These are phyloP conservation scores for Curvularia lunata DNA, from an alignment of 2,329 filamentous ascomycete genomes.

Conservation along the genomic window DNA sequence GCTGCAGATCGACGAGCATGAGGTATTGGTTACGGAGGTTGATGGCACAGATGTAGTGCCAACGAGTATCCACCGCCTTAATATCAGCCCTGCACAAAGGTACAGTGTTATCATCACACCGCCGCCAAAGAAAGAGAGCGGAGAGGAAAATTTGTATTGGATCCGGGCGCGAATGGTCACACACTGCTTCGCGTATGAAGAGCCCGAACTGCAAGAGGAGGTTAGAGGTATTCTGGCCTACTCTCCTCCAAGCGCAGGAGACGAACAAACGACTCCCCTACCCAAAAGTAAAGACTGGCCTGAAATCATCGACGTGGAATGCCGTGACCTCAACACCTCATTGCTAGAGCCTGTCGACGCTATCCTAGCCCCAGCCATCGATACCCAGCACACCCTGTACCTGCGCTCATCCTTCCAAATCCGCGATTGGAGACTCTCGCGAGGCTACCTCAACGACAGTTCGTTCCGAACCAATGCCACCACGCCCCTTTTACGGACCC, in stretches of 20 bases:
- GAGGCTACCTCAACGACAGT: slow-evolving; percentile 65
- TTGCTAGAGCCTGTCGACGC: slow-evolving; percentile 55
- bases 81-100: slow-evolving; percentile 71
- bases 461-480: slow-evolving; percentile 59
- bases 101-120: slow-evolving; percentile 70
- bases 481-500: slow-evolving; percentile 59
- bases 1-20: slow-evolving; percentile 53
- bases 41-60: slow-evolving; percentile 60
- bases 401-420: slow-evolving; percentile 66
- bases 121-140: slow-evolving; percentile 46
- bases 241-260: slow-evolving; percentile 3
- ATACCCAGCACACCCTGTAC: slow-evolving; percentile 58
- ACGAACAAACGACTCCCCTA: neutral
- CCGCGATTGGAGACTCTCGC: slow-evolving; percentile 62
- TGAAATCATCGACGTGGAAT: slow-evolving; percentile 57
- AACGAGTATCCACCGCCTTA: slow-evolving; percentile 54
- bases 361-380: slow-evolving; percentile 53
- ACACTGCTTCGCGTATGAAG: slow-evolving; percentile 64
- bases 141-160: slow-evolving; percentile 46
- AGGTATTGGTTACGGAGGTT: slow-evolving; percentile 48
- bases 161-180: slow-evolving; percentile 66
- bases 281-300: slow-evolving; percentile 59
- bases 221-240: slow-evolving; percentile 61
- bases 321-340: slow-evolving; percentile 59
- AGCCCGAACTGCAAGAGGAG: slow-evolving; percentile 55